Evolutionary conservation across 306 rosid genomes (phyloP).

Genomic region (Begonia peltatifolia): DNA sequence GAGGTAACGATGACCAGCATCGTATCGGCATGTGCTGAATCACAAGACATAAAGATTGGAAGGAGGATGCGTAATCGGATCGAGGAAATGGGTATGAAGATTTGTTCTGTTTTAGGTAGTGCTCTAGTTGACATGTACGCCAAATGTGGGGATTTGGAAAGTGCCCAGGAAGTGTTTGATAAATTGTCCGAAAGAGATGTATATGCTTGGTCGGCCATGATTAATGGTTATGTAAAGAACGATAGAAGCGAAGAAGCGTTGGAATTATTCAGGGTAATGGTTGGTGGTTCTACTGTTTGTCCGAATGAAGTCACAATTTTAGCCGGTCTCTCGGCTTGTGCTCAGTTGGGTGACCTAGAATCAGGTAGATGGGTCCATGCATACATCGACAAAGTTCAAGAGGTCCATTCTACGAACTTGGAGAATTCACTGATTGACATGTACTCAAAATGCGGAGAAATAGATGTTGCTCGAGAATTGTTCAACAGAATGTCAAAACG

Average conservation of each 20-base stretch:
- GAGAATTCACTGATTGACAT: slow-evolving; percentile 14
- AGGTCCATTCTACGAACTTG: neutral
- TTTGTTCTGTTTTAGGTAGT: slow-evolving; percentile 14
- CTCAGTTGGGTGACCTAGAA: slow-evolving; percentile 12
- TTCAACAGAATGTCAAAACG: slow-evolving; percentile 8
- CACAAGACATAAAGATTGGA: slow-evolving; percentile 9
- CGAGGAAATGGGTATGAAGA: slow-evolving; percentile 13
- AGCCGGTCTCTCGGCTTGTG: slow-evolving; percentile 17
- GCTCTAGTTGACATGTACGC: slow-evolving; percentile 21
- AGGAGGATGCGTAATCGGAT: slow-evolving; percentile 11
- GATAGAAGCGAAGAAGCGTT: slow-evolving; percentile 9
- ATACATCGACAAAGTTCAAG: slow-evolving; percentile 5
- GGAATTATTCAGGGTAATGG: slow-evolving; percentile 13
- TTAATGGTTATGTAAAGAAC: slow-evolving; percentile 14
- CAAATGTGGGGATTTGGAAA: slow-evolving; percentile 13
- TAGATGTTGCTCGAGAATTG: slow-evolving; percentile 7
- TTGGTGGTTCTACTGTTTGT: neutral
- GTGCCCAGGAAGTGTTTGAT: slow-evolving; percentile 10
- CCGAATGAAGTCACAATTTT: slow-evolving; percentile 13
- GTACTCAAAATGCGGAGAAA: slow-evolving; percentile 18
- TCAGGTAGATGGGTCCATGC: slow-evolving; percentile 13
- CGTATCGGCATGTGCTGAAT: slow-evolving; percentile 11
- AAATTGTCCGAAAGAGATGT: slow-evolving; percentile 8
- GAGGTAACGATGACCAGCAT: slow-evolving; percentile 7
- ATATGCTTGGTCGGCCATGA: slow-evolving; percentile 15